A percentile compares a stretch with the other conserved stretches of the same genome.
These are phyloP conservation scores for Cryptosporidium tyzzeri DNA, from an alignment of 169 alveolate species.

Conservation along the genomic window DNA sequence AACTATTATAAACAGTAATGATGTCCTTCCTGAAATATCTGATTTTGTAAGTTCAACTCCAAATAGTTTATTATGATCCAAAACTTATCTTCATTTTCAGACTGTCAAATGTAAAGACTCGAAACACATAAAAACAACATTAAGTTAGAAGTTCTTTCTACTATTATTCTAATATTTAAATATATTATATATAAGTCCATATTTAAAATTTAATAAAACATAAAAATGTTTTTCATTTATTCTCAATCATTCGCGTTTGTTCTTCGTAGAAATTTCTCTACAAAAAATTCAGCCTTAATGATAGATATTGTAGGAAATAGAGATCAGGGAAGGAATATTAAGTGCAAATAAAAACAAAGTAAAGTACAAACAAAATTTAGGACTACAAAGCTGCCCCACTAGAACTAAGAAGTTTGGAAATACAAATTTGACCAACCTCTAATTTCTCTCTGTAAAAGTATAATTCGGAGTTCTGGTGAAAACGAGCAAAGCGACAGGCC, in stretches of 20 bases:
- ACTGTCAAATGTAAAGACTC: constrained; percentile 13
- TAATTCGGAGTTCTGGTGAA: background rate
- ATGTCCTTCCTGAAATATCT: constrained; percentile 27
- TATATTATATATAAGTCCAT: background rate
- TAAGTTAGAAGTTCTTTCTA: background rate
- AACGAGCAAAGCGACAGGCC: background rate
- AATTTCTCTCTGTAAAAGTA: background rate
- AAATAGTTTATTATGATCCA: background rate
- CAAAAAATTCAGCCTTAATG: no score
- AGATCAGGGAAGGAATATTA: no score
- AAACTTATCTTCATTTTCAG: background rate
- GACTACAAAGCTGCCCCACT: constrained; percentile 13
- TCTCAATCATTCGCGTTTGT: no score
- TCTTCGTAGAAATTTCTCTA: no score
- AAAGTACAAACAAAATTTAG: background rate
- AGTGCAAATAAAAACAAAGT: background rate
- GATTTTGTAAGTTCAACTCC: constrained; percentile 39
- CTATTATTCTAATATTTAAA: background rate
- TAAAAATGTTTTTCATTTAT: no score
- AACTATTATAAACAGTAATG: constrained; percentile 37
- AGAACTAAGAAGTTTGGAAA: background rate
- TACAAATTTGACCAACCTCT: background rate
- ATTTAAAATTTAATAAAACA: background rate
- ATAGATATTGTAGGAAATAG: no score
- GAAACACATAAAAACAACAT: constrained; percentile 11